A percentile compares a stretch with the other conserved stretches of the same genome.
Conservation (phyloP, 1,284 basidiomycete species). For the Neonothopanus nambi region DNA sequence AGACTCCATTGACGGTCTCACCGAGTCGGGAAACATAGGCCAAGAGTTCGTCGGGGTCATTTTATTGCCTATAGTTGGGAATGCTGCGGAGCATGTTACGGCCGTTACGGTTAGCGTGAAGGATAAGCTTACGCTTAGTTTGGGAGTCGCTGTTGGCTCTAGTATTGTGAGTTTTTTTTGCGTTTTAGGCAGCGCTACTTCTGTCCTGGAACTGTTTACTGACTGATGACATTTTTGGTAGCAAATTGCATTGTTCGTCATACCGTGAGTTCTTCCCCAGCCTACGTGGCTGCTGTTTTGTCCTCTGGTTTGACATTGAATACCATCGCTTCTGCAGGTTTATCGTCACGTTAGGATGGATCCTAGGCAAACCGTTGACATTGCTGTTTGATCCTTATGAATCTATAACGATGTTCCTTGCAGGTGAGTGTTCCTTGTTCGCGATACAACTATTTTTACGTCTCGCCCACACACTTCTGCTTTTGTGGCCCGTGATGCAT, state of each 20-base stretch:
- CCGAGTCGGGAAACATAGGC: constrained; percentile 50
- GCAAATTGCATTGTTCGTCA: constrained; percentile 90
- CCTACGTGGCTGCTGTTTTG: too few species aligned
- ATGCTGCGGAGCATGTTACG: constrained; percentile 87
- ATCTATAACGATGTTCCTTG: constrained; percentile 60
- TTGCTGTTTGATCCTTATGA: constrained; percentile 83
- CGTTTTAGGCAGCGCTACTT: neutral
- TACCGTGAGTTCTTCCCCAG: constrained; percentile 53
- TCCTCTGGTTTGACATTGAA: too few species aligned
- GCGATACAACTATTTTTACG: neutral
- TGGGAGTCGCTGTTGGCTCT: constrained; percentile 85
- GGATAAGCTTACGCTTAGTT: constrained; percentile 70
- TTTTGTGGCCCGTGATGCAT: too few species aligned
- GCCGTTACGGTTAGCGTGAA: constrained; percentile 86
- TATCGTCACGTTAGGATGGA: constrained; percentile 68
- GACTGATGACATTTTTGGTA: constrained; percentile 25
- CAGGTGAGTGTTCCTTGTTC: constrained; percentile 27
- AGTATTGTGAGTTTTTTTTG: constrained; percentile 64
- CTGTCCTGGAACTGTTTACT: neutral
- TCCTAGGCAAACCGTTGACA: constrained; percentile 66
- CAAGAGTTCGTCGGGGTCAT: constrained; percentile 87
- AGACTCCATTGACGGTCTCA: constrained; percentile 70
- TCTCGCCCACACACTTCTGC: too few species aligned
- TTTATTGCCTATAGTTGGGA: constrained; percentile 85
- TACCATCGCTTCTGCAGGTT: too few species aligned